Evolutionary conservation across 768 basidiomycete species (phyloP), one percentile per base, ranked within the genome.

Genomic region (Inosperma sp.): DNA sequence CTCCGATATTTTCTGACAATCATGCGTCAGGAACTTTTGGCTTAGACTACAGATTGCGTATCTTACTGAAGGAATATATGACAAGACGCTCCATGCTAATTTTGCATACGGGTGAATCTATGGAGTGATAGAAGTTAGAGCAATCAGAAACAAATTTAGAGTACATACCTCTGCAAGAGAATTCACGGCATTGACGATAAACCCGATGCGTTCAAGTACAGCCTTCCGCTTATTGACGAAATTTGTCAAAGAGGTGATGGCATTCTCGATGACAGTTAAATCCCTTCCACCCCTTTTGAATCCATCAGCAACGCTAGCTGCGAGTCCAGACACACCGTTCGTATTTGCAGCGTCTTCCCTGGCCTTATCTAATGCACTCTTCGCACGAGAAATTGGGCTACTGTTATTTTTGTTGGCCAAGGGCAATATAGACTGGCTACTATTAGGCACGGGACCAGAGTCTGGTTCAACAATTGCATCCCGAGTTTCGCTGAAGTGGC

Each of bases 161-260:
- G 37, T 68, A 21, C 17, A 21, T 22, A 45, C 43, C 12, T 33
- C 43, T 10, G 43, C 43, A 8, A 45, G 30, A 5, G 29, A 5
- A 33, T 45, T 31, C 2, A 45, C 43, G 7, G 29, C 43, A 31
- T 21, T 27, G 13, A 29, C 27, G 14, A 44, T 16, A 10, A 21
- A 44, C 4, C n/a, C 65, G 4, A 49, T 27, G 5, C 50, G 45
- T 10, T 37, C 14, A 19, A 48, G 22, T 34, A 55, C 57, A 1
- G 39, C 34, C 30, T 59, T 59, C 4, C 54, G 37, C 48, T 59
- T 63, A n/a, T 22, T 36, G 34, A 51, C 56, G 19, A 25, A 30
- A 10, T 49, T 49, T 7, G 26, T 5, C 13, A 23, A 17, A 14
- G n/a, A n/a, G n/a, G n/a, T n/a, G n/a, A n/a, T n/a, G n/a, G n/a